Base-by-base conservation (phyloP, 495 filamentous ascomycete genomes). In the Aspergillus sclerotioniger region DNA sequence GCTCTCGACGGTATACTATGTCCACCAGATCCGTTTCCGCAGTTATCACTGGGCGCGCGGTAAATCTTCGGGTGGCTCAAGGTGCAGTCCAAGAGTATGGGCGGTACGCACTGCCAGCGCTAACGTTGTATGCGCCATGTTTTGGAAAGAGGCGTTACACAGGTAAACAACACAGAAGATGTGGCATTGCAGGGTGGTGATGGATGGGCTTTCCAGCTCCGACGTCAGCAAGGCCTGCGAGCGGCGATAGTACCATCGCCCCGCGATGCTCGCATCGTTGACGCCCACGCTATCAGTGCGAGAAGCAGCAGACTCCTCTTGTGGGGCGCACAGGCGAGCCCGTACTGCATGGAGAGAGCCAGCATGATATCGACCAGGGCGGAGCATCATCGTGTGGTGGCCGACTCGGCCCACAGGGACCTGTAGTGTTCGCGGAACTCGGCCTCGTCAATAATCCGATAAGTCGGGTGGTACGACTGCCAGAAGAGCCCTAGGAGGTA, bases 151-250 rank as follows among this genome's bases (percentile, higher is more conserved):
- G 0, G 70, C 79, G 33, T 67, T 64, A 46, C 63, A 74, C 4
- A 82, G 65, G 61, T 80, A 82, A 8, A 81, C 62, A 9, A 70
- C 63, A 15, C 63, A 74, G 10, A 76, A 60, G 19, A 81, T 66
- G 53, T 81, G 72, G 57, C 77, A 79, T 62, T 85, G 82, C 25
- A 85, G 58, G 0, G 80, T 82, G 37, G 71, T 66, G 25, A 83
- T 63, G 0, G 78, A 74, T 0, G 79, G 80, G 25, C 70, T 77
- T 62, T 85, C 80, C 7, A 77, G 68, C 53, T 84, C 79, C 15
- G 69, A 65, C 8, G 64, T 53, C 3, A 84, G 71, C 0, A 83
- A 54, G 5, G 64, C 62, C 59, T 83, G 78, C 29, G 74, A 74
- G 9, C 81, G 72, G 17, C 62, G 64, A 51, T 74, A 78, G 51